Percentiles rank a stretch among this genome's conserved stretches.
These are phyloP conservation scores for Elsinoe australis DNA, from an alignment of 2,329 filamentous ascomycete genomes.

Conservation along the genomic window DNA sequence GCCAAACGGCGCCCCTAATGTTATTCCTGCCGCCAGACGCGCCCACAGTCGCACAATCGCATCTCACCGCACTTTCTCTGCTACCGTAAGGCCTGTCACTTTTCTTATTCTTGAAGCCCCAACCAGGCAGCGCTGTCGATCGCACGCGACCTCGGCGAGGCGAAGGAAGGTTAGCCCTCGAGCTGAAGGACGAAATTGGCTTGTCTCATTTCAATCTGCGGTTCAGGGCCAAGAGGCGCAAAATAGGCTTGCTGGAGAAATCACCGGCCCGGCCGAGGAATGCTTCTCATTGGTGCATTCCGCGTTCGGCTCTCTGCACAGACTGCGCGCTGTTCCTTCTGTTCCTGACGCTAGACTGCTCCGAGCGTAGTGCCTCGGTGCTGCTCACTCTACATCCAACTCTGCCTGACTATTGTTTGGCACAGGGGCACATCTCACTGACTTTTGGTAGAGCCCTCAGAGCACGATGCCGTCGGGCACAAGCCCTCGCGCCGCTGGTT, in stretches of 20 bases:
- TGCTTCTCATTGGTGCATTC: background rate
- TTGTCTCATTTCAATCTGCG: slow-evolving; percentile 2
- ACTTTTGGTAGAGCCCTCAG: background rate
- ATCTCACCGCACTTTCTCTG: no score
- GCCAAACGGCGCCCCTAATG: slow-evolving; percentile 4
- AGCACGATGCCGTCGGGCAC: background rate
- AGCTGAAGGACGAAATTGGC: slow-evolving; percentile 4
- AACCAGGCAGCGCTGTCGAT: background rate
- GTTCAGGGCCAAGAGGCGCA: slow-evolving; percentile 5
- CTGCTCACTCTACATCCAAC: background rate
- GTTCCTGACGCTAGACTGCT: slow-evolving; percentile 8
- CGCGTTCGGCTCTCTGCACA: no score
- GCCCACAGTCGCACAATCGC: background rate
- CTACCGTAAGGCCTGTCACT: no score
- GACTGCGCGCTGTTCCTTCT: slow-evolving; percentile 5
- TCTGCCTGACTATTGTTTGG: slow-evolving; percentile 8
- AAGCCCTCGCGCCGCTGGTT: slow-evolving; percentile 1
- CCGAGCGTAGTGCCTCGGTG: background rate
- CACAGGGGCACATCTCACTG: slow-evolving; percentile 6
- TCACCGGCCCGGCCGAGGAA: background rate
- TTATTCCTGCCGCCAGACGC: slow-evolving; percentile 1
- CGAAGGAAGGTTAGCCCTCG: background rate
- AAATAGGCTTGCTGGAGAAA: slow-evolving; percentile 1
- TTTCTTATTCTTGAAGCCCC: background rate
- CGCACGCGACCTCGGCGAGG: background rate